Conservation (phyloP, 495 filamentous ascomycete genomes). For the Penicillium nucicola region DNA sequence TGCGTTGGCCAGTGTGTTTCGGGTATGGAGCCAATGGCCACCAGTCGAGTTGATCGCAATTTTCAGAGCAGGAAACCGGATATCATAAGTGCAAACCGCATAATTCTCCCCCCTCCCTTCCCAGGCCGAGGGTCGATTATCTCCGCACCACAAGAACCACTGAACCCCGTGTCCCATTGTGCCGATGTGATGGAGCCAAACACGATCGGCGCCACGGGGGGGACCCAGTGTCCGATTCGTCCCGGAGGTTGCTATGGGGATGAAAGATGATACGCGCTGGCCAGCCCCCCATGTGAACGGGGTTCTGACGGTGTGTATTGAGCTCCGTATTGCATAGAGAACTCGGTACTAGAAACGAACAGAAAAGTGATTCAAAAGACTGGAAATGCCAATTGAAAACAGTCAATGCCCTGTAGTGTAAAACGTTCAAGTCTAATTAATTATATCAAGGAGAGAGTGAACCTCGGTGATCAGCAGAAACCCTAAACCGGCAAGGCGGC, state of each 20-base stretch:
- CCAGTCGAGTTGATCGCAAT: background rate
- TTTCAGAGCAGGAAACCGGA: too few species aligned
- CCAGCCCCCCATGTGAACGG: conserved; percentile 18
- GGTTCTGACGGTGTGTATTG: conserved; percentile 2
- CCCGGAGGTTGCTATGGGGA: conserved; percentile 32
- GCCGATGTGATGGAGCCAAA: conserved; percentile 3
- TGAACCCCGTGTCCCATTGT: background rate
- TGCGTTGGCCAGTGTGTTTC: background rate
- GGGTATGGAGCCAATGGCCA: background rate
- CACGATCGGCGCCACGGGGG: conserved; percentile 15
- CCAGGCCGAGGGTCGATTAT: background rate
- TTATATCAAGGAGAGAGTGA: background rate
- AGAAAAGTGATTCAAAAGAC: background rate
- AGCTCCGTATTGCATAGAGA: background rate
- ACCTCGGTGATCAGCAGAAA: conserved; percentile 8
- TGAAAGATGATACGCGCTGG: conserved; percentile 8
- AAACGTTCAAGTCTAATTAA: background rate
- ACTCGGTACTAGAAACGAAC: background rate
- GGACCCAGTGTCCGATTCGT: conserved; percentile 22
- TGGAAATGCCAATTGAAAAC: too few species aligned
- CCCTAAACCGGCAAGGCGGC: conserved; percentile 25
- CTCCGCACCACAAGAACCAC: background rate
- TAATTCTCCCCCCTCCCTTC: too few species aligned
- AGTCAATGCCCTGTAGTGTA: background rate
- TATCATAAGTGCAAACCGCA: too few species aligned